Percentiles rank a stretch among this genome's conserved stretches.
Conservation (phyloP, 306 rosid genomes). For the Mimosa bimucronata region DNA sequence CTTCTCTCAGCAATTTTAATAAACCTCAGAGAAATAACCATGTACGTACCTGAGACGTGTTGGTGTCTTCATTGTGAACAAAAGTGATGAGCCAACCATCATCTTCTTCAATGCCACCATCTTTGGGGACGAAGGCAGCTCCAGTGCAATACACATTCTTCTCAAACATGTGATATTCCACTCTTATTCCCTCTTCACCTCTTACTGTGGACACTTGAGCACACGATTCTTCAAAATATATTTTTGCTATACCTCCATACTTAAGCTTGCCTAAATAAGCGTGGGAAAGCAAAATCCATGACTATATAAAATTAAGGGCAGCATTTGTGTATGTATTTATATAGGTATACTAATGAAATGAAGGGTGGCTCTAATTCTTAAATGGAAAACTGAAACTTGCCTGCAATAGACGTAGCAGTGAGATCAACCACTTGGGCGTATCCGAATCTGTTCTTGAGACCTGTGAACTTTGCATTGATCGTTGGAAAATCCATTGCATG, state of each 20-base stretch:
- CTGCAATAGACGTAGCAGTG: constrained; percentile 50
- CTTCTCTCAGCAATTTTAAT: not conserved
- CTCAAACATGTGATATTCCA: constrained; percentile 69
- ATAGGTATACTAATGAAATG: not conserved
- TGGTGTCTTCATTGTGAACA: constrained; percentile 74
- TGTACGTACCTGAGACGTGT: not conserved
- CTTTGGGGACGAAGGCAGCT: constrained; percentile 58
- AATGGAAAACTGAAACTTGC: constrained; percentile 29
- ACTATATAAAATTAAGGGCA: too few relatives aligned
- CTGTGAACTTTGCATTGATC: too few relatives aligned
- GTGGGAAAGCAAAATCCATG: not conserved
- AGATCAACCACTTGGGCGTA: constrained; percentile 31
- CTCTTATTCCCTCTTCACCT: constrained; percentile 32
- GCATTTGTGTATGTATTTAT: too few relatives aligned
- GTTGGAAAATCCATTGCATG: too few relatives aligned
- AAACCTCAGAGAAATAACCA: constrained; percentile 48
- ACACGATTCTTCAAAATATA: constrained; percentile 43
- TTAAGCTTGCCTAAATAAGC: constrained; percentile 43
- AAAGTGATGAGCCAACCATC: constrained; percentile 77
- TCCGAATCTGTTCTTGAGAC: too few relatives aligned
- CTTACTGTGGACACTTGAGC: too few relatives aligned
- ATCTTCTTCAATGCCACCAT: constrained; percentile 63
- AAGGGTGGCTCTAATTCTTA: not conserved
- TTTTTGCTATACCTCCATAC: constrained; percentile 66
- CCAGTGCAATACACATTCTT: constrained; percentile 65